These are phyloP conservation scores for Casuarina equisetifolia DNA, from an alignment of 306 rosid genomes.

Conservation along the genomic window DNA sequence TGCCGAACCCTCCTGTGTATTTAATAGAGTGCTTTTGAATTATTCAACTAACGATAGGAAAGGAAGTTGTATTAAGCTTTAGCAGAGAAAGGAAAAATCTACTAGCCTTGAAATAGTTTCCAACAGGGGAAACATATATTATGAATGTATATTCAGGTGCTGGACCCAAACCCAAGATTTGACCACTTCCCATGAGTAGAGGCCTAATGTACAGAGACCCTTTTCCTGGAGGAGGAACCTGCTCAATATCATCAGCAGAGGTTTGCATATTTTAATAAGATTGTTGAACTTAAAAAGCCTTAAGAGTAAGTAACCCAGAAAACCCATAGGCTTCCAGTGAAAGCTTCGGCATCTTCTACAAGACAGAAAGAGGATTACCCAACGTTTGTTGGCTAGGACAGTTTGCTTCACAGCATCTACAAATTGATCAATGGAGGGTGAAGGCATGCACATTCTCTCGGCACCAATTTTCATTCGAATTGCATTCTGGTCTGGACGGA, in stretches of 20 bases:
- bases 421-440: too few species aligned
- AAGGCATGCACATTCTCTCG: too few species aligned
- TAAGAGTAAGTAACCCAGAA: background rate
- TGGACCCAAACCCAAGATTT: slow-evolving; percentile 75
- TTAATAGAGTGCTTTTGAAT: background rate
- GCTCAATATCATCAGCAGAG: background rate
- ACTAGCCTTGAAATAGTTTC: slow-evolving; percentile 78
- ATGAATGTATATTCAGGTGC: slow-evolving; percentile 80
- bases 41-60: background rate
- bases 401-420: background rate
- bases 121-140: slow-evolving; percentile 83
- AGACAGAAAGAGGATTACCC: slow-evolving; percentile 49
- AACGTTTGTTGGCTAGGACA: slow-evolving; percentile 66
- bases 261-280: too few species aligned
- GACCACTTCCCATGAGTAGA: slow-evolving; percentile 80
- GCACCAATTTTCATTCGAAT: slow-evolving; percentile 30
- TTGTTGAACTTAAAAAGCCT: background rate
- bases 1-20: slow-evolving; percentile 69
- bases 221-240: slow-evolving; percentile 88
- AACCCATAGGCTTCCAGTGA: background rate
- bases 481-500: slow-evolving; percentile 82
- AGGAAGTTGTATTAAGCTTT: background rate
- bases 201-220: slow-evolving; percentile 88
- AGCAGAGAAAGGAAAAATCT: background rate
- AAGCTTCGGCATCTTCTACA: background rate